Base-by-base conservation (phyloP, 1,284 basidiomycete species). In the Neolentinus lepideus region DNA sequence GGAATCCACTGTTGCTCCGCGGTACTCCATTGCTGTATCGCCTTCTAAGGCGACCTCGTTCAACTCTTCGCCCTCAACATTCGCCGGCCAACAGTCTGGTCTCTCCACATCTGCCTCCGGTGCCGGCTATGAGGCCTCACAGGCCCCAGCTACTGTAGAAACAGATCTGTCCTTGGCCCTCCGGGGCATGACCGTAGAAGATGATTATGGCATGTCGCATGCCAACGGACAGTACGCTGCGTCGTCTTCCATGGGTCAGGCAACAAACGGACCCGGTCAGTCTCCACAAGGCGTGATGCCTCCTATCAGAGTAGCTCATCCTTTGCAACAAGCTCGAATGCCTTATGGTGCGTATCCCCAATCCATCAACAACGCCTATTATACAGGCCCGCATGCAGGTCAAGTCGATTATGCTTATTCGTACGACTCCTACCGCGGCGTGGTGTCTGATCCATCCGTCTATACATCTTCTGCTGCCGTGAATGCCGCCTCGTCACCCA, bases 111-210 rank as follows among this genome's bases (percentile, higher is more conserved):
- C 58, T 55, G 58, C 65, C 59, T 59, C 64, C 51, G 47, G 47
- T 11, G 58, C 61, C 33, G 63, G 60, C 22, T 69, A 82, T 59
- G 80, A 83, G 58, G 61, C 73, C 48, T 57, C 69, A 27, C 73
- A 74, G 59, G 67, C 73, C 14, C 65, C 77, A 11, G 68, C 76
- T 43, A 63, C 72, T 26, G 74, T 74, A 16, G 78, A 79, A 53
- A 78, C 76, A 52, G 84, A 86, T 31, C 70, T 85, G 31, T 72
- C 82, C 21, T 65, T 78, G 38, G 76, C 79, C 1, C 70, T 88
- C 54, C 79, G 84, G 57, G 83, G 83, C 9, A 85, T 89, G 80
- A 76, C 73, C 16, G 80, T 85, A 45, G 86, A 85, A 61, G 86
- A 88, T 46, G 83, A 86, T 56, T 75, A 74, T 56, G 60, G 63